Percentiles rank a stretch among this genome's conserved stretches.
phyloP scores from a whole-genome alignment of 2,329 filamentous ascomycete species.

The Albophoma yamanashiensis region DNA sequence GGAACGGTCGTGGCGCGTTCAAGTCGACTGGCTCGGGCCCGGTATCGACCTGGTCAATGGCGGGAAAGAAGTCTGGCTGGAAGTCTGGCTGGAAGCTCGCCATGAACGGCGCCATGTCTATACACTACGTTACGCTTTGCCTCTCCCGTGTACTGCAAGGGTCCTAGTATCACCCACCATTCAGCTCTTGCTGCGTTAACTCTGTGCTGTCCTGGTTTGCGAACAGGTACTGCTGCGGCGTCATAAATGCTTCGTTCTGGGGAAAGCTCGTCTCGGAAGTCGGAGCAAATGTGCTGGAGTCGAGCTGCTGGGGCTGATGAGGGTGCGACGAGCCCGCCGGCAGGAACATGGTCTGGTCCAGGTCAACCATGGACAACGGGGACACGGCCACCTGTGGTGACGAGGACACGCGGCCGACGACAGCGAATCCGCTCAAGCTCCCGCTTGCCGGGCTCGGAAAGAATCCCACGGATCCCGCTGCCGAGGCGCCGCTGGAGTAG shows the following conservation, averaged over 20 bases:
- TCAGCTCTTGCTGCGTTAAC: conserved; percentile 15
- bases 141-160: not conserved
- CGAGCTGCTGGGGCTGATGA: conserved; percentile 15
- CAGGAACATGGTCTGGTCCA: conserved; percentile 24
- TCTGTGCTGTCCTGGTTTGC: conserved; percentile 15
- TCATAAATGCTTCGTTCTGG: conserved; percentile 21
- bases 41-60: conserved; percentile 10
- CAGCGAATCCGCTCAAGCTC: conserved; percentile 38
- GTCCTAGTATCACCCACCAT: conserved; percentile 13
- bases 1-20: conserved; percentile 25
- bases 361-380: conserved; percentile 28
- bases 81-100: conserved; percentile 19
- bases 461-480: conserved; percentile 29
- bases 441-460: conserved; percentile 39
- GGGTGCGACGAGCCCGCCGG: conserved; percentile 21
- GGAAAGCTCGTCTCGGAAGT: conserved; percentile 18
- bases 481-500: conserved; percentile 21
- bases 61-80: conserved; percentile 17
- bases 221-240: conserved; percentile 28
- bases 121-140: not conserved
- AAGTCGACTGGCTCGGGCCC: conserved; percentile 16
- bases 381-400: conserved; percentile 24
- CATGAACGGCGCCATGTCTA: conserved; percentile 20
- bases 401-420: conserved; percentile 28
- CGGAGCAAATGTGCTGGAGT: conserved; percentile 13